These are phyloP conservation scores for Oryza glumipatula DNA, from an alignment of 176 grass and related monocot genomes.

Conservation along the genomic window DNA sequence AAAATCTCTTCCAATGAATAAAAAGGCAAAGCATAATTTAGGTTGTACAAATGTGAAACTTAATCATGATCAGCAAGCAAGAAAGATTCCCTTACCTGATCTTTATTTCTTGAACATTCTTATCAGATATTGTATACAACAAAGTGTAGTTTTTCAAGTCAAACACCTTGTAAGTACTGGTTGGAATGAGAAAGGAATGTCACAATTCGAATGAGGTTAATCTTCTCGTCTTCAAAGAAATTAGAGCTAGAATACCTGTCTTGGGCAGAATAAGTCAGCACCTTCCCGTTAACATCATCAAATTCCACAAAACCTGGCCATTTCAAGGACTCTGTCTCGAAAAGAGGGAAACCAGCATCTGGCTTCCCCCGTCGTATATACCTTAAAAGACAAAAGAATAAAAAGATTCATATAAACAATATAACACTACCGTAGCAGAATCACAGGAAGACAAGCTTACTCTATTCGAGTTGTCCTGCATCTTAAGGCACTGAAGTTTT, in stretches of 20 bases:
- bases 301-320: conserved; percentile 91
- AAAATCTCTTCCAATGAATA: neutral
- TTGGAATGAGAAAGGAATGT: conserved; percentile 37
- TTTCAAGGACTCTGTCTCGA: conserved; percentile 71
- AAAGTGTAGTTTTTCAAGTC: conserved; percentile 82
- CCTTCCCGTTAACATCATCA: conserved; percentile 88
- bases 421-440: neutral
- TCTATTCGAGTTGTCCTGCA: conserved; percentile 65
- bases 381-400: conserved; percentile 42
- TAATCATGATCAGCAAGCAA: conserved; percentile 22
- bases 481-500: conserved; percentile 64
- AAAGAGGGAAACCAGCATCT: conserved; percentile 79
- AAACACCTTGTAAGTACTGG: conserved; percentile 85
- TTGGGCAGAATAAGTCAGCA: conserved; percentile 82
- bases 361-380: conserved; percentile 71
- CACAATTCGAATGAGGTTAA: neutral
- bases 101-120: conserved; percentile 81
- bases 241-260: conserved; percentile 52
- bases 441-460: conserved; percentile 35
- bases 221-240: neutral
- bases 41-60: conserved; percentile 21
- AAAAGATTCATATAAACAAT: neutral
- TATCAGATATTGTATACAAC: conserved; percentile 78
- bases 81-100: conserved; percentile 59
- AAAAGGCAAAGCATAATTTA: conserved; percentile 17